Evolutionary conservation across 148 eudicot genomes (phyloP), one percentile per base, ranked within the genome.

Genomic region (Euryodendron excelsum): DNA sequence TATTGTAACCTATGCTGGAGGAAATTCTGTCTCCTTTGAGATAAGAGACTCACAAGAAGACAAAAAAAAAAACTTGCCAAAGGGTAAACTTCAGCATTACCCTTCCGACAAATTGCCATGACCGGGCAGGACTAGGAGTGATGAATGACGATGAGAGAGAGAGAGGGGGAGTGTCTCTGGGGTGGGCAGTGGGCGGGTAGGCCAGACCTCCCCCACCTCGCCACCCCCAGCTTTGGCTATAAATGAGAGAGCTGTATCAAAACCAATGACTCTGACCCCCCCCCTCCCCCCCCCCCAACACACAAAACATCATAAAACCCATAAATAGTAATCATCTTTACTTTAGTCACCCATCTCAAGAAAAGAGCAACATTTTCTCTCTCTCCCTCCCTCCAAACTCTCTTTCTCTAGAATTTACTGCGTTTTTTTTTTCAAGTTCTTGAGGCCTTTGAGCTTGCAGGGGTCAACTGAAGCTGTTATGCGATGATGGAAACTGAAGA

Each of bases 401-500:
- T 30, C 48, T 33, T 34, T 72, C 58, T 67, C 14, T 67, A 5
- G 50, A 44, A 25, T 10, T 25, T 20, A 0, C 27, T 62, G 21
- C 8, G 5, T 20, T 14, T 1, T 5, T 30, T 25, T 21, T 7
- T 21, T 63, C 8, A 1, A 37, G 27, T 52, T 64, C 55, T 79
- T 75, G 23, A 59, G 36, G 68, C n/a, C 27, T 37, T 67, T 67
- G 71, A 67, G 71, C 20, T n/a, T 39, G 21, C 11, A 44, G 61
- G 37, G 65, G 25, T n/a, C 27, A 69, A 23, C 36, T 50, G 69
- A 37, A 70, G 21, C 25, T 27, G 34, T 45, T 56, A 41, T 69
- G 48, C 61, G 65, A 79, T 61, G 63, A 85, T 84, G 91, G 78
- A 79, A 67, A 82, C 78, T 78, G 79, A 82, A 66, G 87, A 85